phyloP scores from a whole-genome alignment of 225 moss, liverwort and hornwort genomes.

The Takakia lepidozioides region DNA sequence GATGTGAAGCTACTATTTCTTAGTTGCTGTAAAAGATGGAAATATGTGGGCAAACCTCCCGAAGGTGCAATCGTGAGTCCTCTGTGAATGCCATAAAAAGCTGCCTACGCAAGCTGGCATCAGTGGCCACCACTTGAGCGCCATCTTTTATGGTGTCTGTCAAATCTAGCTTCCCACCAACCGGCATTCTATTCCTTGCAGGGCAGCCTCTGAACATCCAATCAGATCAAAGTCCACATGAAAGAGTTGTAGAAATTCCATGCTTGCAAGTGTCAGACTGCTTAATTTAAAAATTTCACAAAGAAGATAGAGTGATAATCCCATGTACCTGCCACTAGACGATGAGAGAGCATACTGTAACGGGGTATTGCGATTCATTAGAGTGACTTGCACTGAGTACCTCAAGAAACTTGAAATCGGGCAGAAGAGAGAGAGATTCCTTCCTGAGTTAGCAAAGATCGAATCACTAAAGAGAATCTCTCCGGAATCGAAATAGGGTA shows the following conservation, averaged over 20 bases:
- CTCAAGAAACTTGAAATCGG: constrained; percentile 99
- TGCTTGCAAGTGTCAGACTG: too few relatives aligned
- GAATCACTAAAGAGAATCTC: constrained; percentile 94
- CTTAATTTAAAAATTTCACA: background rate
- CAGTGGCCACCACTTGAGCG: constrained; percentile 66
- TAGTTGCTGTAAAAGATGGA: too few relatives aligned
- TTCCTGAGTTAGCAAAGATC: constrained; percentile 94
- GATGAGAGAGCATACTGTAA: constrained; percentile 37
- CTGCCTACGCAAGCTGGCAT: constrained; percentile 68
- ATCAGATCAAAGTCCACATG: too few relatives aligned
- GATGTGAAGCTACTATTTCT: too few relatives aligned
- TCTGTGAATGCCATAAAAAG: constrained; percentile 93
- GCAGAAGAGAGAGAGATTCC: constrained; percentile 84
- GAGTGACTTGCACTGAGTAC: constrained; percentile 76
- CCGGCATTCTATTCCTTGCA: constrained; percentile 20
- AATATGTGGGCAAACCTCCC: constrained; percentile 57
- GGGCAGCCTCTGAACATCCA: too few relatives aligned
- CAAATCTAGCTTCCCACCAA: constrained; percentile 80
- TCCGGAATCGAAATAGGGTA: constrained; percentile 98
- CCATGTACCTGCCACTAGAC: constrained; percentile 35
- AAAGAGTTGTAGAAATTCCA: too few relatives aligned
- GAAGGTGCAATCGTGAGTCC: constrained; percentile 75
- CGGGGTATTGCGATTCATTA: constrained; percentile 78
- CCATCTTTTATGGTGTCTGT: constrained; percentile 97
- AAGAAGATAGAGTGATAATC: background rate